Evolutionary conservation across 106 monocot genomes (phyloP).

Genomic region (Allium sativum): DNA sequence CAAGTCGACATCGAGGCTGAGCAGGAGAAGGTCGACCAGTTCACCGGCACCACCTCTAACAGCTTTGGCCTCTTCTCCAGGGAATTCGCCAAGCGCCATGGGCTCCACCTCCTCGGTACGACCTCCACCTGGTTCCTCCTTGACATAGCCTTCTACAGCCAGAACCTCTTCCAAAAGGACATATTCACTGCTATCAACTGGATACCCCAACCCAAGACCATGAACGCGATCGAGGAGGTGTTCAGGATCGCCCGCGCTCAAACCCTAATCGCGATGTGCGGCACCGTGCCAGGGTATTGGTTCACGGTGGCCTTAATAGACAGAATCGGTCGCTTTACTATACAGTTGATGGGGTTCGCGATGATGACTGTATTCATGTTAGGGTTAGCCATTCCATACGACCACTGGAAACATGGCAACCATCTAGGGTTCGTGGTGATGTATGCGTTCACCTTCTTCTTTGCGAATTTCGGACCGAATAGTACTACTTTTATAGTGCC

Average conservation of each 20-base stretch:
- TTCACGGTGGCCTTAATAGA: constrained; percentile 67
- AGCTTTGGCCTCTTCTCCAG: constrained; percentile 50
- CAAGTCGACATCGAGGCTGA: constrained; percentile 4
- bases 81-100: constrained; percentile 33
- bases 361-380: constrained; percentile 72
- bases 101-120: constrained; percentile 51
- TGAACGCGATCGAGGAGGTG: constrained; percentile 76
- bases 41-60: constrained; percentile 26
- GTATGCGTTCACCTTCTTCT: constrained; percentile 83
- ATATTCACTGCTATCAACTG: constrained; percentile 64
- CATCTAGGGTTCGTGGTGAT: constrained; percentile 57
- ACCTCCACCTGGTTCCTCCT: constrained; percentile 41
- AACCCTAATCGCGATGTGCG: constrained; percentile 62
- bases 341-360: constrained; percentile 42
- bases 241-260: constrained; percentile 59
- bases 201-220: constrained; percentile 58
- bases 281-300: constrained; percentile 84
- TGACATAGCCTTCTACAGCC: constrained; percentile 50
- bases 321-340: constrained; percentile 53
- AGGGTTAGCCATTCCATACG: constrained; percentile 51
- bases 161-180: constrained; percentile 78
- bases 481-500: constrained; percentile 77
- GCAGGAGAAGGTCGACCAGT: constrained; percentile 4
- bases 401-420: constrained; percentile 47
- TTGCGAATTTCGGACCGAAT: constrained; percentile 82